These are phyloP conservation scores for Ophiostoma angusticollis DNA, from an alignment of 2,329 filamentous ascomycete genomes.

Conservation along the genomic window DNA sequence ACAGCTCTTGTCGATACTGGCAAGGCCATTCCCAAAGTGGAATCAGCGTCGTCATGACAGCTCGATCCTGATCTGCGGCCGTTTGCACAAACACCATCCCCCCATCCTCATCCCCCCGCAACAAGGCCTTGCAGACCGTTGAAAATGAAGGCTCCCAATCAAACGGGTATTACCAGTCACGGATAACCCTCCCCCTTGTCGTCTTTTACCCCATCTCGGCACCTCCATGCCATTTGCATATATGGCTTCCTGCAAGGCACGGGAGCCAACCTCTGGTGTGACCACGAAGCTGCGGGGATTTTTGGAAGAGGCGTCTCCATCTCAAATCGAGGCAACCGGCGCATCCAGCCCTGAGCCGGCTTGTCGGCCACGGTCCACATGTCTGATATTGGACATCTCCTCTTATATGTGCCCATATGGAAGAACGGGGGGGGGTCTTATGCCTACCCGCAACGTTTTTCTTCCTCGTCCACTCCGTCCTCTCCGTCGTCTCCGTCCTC, in stretches of 20 bases:
- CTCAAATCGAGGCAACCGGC: no score
- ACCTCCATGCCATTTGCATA: background rate
- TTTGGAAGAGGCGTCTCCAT: background rate
- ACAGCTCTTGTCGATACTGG: no score
- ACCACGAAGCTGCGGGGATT: no score
- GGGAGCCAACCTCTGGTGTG: no score
- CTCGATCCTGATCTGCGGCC: no score
- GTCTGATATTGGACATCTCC: no score
- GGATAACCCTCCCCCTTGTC: background rate
- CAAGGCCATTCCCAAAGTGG: no score
- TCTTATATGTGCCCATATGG: background rate
- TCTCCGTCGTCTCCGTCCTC: background rate
- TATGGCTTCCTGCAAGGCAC: conserved; percentile 3
- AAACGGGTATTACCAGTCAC: conserved; percentile 2
- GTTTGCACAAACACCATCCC: background rate
- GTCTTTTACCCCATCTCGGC: background rate
- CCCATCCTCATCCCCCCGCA: conserved; percentile 1
- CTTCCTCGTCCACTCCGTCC: background rate
- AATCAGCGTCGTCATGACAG: no score
- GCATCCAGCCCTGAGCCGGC: background rate
- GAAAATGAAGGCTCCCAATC: conserved; percentile 1
- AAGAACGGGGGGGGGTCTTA: background rate
- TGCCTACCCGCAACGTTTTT: background rate
- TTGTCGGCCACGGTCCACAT: background rate
- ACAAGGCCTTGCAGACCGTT: background rate